Conservation (phyloP, 768 basidiomycete genomes). For the Baorangia bicolor region DNA sequence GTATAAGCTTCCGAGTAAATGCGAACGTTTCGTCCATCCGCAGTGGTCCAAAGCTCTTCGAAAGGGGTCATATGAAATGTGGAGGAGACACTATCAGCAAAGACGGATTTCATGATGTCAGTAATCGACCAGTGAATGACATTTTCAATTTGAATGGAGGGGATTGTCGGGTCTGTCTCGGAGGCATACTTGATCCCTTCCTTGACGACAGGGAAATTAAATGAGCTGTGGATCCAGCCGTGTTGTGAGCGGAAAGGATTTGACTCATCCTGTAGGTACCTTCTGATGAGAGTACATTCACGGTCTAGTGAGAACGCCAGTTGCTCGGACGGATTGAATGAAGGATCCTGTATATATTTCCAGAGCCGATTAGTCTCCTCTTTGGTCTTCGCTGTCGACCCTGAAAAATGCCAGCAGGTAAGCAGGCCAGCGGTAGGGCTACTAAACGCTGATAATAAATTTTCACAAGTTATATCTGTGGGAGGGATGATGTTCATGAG, state of each 20-base stretch:
- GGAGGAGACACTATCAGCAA: background rate
- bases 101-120: constrained; percentile 1
- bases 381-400: too few species aligned
- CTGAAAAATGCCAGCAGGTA: too few species aligned
- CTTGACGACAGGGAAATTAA: too few species aligned
- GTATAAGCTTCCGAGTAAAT: constrained; percentile 1
- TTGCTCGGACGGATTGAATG: constrained; percentile 15
- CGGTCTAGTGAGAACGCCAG: background rate
- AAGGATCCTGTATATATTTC: constrained; percentile 20
- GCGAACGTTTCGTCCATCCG: background rate
- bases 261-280: background rate
- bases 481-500: background rate
- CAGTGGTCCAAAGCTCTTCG: background rate
- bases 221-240: constrained; percentile 1
- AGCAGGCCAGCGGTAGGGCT: too few species aligned
- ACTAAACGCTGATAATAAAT: too few species aligned
- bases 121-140: background rate
- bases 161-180: too few species aligned
- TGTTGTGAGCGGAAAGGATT: constrained; percentile 8
- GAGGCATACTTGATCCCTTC: too few species aligned
- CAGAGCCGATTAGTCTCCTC: too few species aligned
- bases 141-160: too few species aligned
- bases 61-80: constrained; percentile 4
- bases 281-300: background rate
- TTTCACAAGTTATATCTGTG: too few species aligned